Percentiles rank a stretch among this genome's conserved stretches.
These are phyloP conservation scores for Eutrema yunnanense DNA, from an alignment of 345 rosid species.

Conservation along the genomic window DNA sequence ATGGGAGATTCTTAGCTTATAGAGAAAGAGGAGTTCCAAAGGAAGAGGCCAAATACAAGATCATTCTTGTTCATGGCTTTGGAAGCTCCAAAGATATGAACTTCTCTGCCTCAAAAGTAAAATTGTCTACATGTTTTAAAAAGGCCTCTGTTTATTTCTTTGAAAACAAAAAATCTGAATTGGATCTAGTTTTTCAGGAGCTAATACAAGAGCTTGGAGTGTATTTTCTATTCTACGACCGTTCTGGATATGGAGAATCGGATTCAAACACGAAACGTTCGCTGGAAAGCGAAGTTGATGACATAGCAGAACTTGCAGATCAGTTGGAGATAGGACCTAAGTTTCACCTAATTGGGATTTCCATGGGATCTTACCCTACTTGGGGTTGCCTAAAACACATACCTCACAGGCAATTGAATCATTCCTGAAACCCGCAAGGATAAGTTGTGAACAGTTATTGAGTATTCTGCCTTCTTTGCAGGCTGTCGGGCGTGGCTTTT, in stretches of 20 bases:
- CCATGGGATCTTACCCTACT: constrained; percentile 82
- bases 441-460: not conserved
- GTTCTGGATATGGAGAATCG: constrained; percentile 90
- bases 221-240: constrained; percentile 61
- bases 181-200: constrained; percentile 44
- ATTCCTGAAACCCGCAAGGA: not conserved
- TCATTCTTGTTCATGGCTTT: constrained; percentile 68
- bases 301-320: constrained; percentile 76
- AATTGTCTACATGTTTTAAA: not conserved
- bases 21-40: constrained; percentile 59
- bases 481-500: constrained; percentile 75
- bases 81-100: constrained; percentile 75
- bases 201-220: constrained; percentile 61
- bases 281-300: constrained; percentile 65
- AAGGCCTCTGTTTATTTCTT: not conserved
- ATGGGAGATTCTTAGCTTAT: not conserved
- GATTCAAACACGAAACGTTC: constrained; percentile 56
- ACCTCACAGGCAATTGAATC: constrained; percentile 59
- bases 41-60: constrained; percentile 40
- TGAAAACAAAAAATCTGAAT: not conserved
- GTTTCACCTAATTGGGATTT: constrained; percentile 72
- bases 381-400: constrained; percentile 87
- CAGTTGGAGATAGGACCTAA: constrained; percentile 59
- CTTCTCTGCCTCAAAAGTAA: constrained; percentile 12
- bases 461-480: constrained; percentile 22